Percentiles rank a stretch among this genome's conserved stretches.
Evolutionary conservation across 148 eudicot species (phyloP).

Genomic region (Fallopia convolvulus): DNA sequence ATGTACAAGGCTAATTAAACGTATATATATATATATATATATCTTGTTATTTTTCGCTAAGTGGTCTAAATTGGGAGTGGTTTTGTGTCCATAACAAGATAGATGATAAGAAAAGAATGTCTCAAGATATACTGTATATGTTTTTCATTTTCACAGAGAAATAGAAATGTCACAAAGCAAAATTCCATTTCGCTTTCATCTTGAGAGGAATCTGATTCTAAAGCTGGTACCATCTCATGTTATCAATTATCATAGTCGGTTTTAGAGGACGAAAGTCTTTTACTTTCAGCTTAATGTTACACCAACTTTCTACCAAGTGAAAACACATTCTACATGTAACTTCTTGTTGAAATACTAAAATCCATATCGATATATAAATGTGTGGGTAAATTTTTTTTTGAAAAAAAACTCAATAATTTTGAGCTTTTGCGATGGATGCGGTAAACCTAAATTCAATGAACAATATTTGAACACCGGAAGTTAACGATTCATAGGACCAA

Average conservation of each 20-base stretch:
- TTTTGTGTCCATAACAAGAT: not conserved
- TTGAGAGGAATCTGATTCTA: slow-evolving; percentile 7
- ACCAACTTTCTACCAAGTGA: not conserved
- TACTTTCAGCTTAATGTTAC: not conserved
- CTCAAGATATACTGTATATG: not conserved
- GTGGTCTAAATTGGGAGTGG: not conserved
- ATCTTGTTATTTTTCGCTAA: too few relatives aligned
- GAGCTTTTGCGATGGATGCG: not conserved
- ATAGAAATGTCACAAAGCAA: not conserved
- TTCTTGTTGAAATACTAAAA: not conserved
- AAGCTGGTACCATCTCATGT: not conserved
- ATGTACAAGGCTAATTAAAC: too few relatives aligned
- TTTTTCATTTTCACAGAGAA: not conserved
- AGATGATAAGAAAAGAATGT: not conserved
- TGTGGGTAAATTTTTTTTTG: not conserved
- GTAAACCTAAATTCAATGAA: not conserved
- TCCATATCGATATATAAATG: not conserved
- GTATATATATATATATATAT: too few relatives aligned
- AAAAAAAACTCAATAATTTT: too few relatives aligned
- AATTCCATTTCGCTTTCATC: not conserved
- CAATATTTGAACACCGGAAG: too few relatives aligned
- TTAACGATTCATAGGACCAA: too few relatives aligned
- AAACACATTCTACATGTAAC: not conserved
- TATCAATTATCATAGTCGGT: not conserved
- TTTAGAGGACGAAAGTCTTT: not conserved